phyloP scores from a whole-genome alignment of 345 rosid species.

The Carallia brachiata region DNA sequence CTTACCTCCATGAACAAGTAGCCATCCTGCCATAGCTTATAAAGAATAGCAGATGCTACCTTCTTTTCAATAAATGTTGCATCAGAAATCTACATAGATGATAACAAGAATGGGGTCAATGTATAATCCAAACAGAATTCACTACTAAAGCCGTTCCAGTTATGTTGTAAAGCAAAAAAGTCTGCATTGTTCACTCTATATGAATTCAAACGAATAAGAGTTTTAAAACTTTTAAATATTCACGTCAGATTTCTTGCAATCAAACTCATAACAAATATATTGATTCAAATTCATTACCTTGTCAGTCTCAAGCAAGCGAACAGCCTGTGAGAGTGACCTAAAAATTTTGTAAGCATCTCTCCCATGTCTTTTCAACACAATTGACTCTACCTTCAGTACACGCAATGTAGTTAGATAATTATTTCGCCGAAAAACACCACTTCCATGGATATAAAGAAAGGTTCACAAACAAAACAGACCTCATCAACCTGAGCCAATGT shows the following conservation, averaged over 20 bases:
- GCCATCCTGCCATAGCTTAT: slow-evolving; percentile 76
- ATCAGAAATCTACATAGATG: slow-evolving; percentile 54
- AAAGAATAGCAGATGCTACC: slow-evolving; percentile 56
- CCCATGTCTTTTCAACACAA: slow-evolving; percentile 71
- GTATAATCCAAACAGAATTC: slow-evolving; percentile 1
- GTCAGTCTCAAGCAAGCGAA: slow-evolving; percentile 62
- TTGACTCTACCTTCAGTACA: slow-evolving; percentile 56
- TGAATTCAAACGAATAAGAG: background rate
- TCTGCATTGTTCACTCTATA: background rate
- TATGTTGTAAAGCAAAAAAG: background rate
- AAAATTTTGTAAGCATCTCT: slow-evolving; percentile 71
- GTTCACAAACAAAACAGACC: slow-evolving; percentile 39
- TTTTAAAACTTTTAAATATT: background rate
- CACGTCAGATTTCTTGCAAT: background rate
- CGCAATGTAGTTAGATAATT: slow-evolving; percentile 14
- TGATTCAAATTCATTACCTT: slow-evolving; percentile 44
- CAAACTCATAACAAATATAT: slow-evolving; percentile 1
- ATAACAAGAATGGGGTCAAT: background rate
- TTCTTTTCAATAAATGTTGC: slow-evolving; percentile 63
- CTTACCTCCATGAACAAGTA: slow-evolving; percentile 85
- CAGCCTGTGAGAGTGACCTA: slow-evolving; percentile 52
- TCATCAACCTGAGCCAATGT: slow-evolving; percentile 71
- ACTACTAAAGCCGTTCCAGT: background rate
- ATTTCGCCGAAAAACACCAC: slow-evolving; percentile 4
- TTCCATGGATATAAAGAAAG: background rate